Conservation (phyloP, 257 asterid species). For the Craterostigma plantagineum region DNA sequence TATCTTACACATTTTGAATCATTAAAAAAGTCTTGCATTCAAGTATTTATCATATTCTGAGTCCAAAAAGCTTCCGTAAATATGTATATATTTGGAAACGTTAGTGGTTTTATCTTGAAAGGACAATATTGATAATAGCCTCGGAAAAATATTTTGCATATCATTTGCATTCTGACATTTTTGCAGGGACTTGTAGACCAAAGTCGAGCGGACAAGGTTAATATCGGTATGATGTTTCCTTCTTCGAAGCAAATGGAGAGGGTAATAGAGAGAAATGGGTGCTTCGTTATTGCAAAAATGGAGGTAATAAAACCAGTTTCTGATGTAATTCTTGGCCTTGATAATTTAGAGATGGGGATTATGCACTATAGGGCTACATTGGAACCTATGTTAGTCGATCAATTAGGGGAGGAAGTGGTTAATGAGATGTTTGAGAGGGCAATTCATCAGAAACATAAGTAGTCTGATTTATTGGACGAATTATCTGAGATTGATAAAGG, state of each 20-base stretch:
- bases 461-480: conserved; percentile 7
- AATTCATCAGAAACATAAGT: background rate
- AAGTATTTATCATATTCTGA: too few species aligned
- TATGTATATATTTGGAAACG: too few species aligned
- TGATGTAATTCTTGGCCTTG: background rate
- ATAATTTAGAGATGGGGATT: conserved; percentile 11
- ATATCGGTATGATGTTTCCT: conserved; percentile 17
- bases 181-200: conserved; percentile 17
- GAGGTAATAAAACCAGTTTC: conserved; percentile 9
- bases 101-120: too few species aligned
- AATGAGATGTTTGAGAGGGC: conserved; percentile 10
- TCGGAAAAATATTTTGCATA: too few species aligned
- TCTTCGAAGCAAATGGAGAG: conserved; percentile 9
- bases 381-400: conserved; percentile 6
- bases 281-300: conserved; percentile 11
- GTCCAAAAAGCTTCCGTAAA: too few species aligned
- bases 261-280: conserved; percentile 8
- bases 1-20: too few species aligned
- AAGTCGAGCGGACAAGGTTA: conserved; percentile 17
- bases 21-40: too few species aligned
- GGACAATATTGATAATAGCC: too few species aligned
- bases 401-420: conserved; percentile 7
- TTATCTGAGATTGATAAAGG: conserved; percentile 10
- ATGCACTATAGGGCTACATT: conserved; percentile 14
- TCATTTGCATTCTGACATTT: too few species aligned